Base-by-base conservation (phyloP, 176 grass and related monocot species). In the Olyra latifolia region DNA sequence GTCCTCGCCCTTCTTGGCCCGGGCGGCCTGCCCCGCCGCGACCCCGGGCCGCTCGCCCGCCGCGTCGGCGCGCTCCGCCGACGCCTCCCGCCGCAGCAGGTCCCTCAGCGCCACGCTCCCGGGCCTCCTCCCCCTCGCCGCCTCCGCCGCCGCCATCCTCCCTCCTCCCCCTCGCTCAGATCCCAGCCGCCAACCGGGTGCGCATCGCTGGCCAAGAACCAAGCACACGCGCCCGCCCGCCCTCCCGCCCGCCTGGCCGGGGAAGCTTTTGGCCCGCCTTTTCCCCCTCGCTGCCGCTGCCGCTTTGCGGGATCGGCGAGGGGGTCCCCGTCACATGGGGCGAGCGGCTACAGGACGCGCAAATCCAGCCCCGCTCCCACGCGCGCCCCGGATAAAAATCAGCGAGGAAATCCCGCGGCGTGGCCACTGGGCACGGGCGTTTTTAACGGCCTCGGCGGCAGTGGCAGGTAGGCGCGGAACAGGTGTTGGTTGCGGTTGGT, bases 1-100 rank as follows among this genome's bases (percentile, higher is more conserved):
- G 84, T 97, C 94, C 87, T 93, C 94, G 4, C 94, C 94, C 77
- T 97, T 97, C 91, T 93, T 97, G 15, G 91, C 89, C 48, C 89
- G 86, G 0, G 66, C 54, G 2, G 87, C 87, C 87, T 89, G 87
- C 11, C 64, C 82, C 56, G 72, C 77, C 0, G 56, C 87, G 40
- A 89, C 71, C 0, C 29, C 20, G 10, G 79, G 73, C 56, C 41
- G 35, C 17, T 20, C 58, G 14, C 6, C 77, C 50, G 50, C 35
- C 52, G 41, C 75, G 8, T 22, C 44, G 20, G 8, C 55, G 20
- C 68, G 71, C 88, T 86, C 84, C 42, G 72, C 82, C 16, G 85
- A 64, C 16, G 80, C 72, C 62, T 79, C 90, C 19, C 86, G 63
- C 83, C 41, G 83, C 60, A 89, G 87, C 8, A 89, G 82, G 82